These are phyloP conservation scores for Colletotrichum higginsianum DNA, from an alignment of 2,329 filamentous ascomycete species.

Conservation along the genomic window DNA sequence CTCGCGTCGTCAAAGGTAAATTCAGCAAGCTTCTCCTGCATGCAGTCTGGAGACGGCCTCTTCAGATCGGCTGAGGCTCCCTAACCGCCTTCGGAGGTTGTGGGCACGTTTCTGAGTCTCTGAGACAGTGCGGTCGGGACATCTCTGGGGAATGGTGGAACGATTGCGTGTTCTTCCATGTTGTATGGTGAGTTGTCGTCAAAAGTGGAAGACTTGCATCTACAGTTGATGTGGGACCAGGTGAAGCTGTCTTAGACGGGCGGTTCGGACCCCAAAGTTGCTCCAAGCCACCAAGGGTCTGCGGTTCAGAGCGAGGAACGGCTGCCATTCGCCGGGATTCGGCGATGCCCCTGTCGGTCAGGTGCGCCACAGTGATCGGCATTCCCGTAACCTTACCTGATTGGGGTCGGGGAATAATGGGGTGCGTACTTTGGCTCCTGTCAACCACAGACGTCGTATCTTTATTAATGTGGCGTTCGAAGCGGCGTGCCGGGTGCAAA, in stretches of 20 bases:
- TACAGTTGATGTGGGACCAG: neutral
- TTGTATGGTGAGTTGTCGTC: constrained; percentile 2
- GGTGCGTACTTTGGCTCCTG: constrained; percentile 29
- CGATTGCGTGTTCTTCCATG: neutral
- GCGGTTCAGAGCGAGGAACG: neutral
- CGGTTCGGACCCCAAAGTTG: constrained; percentile 7
- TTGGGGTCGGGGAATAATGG: constrained; percentile 31
- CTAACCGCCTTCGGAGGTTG: neutral
- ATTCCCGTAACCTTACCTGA: constrained; percentile 41
- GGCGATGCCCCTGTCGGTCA: constrained; percentile 36
- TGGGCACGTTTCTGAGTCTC: neutral
- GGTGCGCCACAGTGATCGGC: constrained; percentile 44
- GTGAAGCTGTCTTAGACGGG: constrained; percentile 16
- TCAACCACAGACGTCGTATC: constrained; percentile 17
- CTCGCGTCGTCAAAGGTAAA: neutral
- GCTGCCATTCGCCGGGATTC: constrained; percentile 20
- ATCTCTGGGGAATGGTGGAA: neutral
- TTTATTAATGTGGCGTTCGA: constrained; percentile 15
- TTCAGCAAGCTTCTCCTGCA: neutral
- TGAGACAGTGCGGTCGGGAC: neutral
- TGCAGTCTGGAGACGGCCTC: neutral
- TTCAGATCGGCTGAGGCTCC: neutral
- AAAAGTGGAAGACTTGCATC: neutral
- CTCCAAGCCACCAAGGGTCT: neutral
- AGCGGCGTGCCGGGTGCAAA: neutral